Conservation (phyloP, 2,329 filamentous ascomycete genomes). For the Fusarium sp. region DNA sequence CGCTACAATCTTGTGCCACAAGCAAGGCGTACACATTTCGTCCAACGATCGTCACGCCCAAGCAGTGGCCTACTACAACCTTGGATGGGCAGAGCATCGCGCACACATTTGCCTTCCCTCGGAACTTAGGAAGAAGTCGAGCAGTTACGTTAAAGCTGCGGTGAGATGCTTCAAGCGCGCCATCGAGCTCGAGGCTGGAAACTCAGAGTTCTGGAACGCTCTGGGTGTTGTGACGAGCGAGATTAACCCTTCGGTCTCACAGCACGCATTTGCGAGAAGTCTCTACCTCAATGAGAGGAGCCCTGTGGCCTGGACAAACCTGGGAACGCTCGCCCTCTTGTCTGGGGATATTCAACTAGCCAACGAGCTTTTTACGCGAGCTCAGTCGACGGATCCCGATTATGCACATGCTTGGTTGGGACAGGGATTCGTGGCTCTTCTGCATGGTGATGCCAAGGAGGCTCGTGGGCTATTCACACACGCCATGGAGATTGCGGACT, state of each 20-base stretch:
- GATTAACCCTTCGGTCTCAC: conserved; percentile 86
- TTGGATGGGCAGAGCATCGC: conserved; percentile 92
- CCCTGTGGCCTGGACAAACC: conserved; percentile 87
- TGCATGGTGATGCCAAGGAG: conserved; percentile 79
- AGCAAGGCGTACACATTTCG: conserved; percentile 81
- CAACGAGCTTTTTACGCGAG: conserved; percentile 87
- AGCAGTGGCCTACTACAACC: conserved; percentile 95
- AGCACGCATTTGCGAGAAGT: conserved; percentile 93
- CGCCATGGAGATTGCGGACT: conserved; percentile 90
- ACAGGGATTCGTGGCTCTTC: conserved; percentile 84
- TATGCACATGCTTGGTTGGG: conserved; percentile 95
- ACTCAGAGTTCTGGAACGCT: conserved; percentile 97
- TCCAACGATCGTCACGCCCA: conserved; percentile 84
- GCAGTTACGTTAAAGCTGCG: conserved; percentile 80
- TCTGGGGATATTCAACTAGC: conserved; percentile 88
- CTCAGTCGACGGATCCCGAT: conserved; percentile 94
- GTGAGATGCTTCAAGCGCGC: conserved; percentile 94
- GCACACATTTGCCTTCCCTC: conserved; percentile 75
- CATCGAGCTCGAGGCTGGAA: conserved; percentile 94
- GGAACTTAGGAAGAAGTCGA: conserved; percentile 64
- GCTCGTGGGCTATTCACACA: conserved; percentile 90
- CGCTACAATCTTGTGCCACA: conserved; percentile 84
- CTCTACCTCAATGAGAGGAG: conserved; percentile 92
- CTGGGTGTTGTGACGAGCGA: conserved; percentile 90
- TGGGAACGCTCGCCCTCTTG: conserved; percentile 86